Conservation (phyloP, 257 asterid species). For the Ballota nigra region DNA sequence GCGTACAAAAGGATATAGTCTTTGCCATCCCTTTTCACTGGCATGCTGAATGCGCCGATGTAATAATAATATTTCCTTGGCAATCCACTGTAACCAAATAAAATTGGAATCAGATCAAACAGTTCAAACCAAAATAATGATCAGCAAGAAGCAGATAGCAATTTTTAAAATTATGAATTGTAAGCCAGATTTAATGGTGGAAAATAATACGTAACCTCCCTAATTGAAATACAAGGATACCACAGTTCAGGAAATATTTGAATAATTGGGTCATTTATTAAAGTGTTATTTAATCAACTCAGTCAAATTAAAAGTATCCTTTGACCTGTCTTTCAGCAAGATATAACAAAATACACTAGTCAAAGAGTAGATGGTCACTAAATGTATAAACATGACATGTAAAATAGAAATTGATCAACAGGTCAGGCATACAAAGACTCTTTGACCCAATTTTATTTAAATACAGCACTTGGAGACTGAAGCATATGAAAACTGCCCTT, state of each 20-base stretch:
- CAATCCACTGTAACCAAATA: constrained; percentile 65
- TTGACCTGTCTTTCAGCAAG: neutral
- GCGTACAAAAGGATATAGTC: constrained; percentile 80
- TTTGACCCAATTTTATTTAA: neutral
- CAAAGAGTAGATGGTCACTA: neutral
- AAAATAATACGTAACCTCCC: constrained; percentile 8
- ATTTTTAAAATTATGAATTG: constrained; percentile 1
- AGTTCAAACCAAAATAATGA: constrained; percentile 10
- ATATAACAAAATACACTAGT: neutral
- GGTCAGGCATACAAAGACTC: neutral
- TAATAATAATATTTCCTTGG: constrained; percentile 50
- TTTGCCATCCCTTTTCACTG: constrained; percentile 89
- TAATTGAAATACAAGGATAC: neutral
- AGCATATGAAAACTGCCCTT: neutral
- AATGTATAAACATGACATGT: neutral
- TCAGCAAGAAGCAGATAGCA: constrained; percentile 8
- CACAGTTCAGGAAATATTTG: neutral
- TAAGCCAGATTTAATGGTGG: neutral
- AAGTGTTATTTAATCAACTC: neutral
- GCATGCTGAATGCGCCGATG: constrained; percentile 72
- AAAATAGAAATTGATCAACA: neutral
- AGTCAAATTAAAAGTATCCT: neutral
- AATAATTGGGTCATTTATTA: neutral
- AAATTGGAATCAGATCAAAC: constrained; percentile 21
- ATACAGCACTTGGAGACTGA: neutral